Evolutionary conservation across 2,329 filamentous ascomycete species (phyloP), one percentile per base, ranked within the genome.

Genomic region (Endoconidiophora laricicola): DNA sequence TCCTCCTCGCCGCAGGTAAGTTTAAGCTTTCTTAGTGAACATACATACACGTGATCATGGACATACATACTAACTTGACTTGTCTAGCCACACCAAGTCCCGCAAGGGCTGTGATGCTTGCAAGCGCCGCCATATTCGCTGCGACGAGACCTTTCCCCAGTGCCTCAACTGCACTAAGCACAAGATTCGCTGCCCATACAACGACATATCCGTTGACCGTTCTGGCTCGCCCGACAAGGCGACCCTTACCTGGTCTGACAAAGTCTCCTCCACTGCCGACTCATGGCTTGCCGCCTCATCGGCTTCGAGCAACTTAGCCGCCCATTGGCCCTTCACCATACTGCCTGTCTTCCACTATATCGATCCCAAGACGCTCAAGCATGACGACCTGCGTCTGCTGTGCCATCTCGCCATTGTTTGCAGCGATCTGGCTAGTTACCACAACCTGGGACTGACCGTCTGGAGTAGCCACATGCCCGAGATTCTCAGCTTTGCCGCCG

Each of bases 141-240:
- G 91, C 68, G 91, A 98, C 62, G 91, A 98, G 66, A 94, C 79
- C 58, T 95, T 94, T 61, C 91, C 91, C 47, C 91, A 98, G 76
- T 98, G 90, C 70, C 86, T 86, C 61, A 98, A 98, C 67, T 98
- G 91, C 68, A 95, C 90, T 55, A 98, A 96, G 69, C 91, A 98
- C 69, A 94, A 95, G 69, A 91, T 93, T 60, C 84, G 88, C 60
- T 98, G 91, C 67, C 91, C 94, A 59, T 98, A 96, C 70, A 93
- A 94, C 73, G 88, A 96, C 62, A 79, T 81, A 61, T 73, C 81
- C 52, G 71, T 77, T 57, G 73, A 78, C 57, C 70, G 76, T 57
- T 71, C 74, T 37, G 69, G 71, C 40, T 77, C 76, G 56, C 76
- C 78, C 55, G 71, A 74, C 57, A 78, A 75, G 65, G 72, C 77